Percentiles rank a stretch among this genome's conserved stretches.
Conservation (phyloP, 2,329 filamentous ascomycete species). For the Hypoxylon sp. region DNA sequence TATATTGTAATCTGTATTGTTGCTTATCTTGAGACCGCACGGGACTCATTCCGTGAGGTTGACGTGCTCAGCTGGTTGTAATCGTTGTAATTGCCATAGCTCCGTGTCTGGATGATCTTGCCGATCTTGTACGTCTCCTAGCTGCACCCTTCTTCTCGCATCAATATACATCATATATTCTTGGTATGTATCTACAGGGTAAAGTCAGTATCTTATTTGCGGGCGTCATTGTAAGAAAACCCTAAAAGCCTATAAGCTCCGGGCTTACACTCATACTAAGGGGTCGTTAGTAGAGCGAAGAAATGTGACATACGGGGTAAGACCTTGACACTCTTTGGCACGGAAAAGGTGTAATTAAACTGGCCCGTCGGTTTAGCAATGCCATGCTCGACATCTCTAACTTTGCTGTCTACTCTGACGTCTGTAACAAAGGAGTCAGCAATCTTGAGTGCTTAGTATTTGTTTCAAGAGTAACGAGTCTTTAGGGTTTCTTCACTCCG, state of each 20-base stretch:
- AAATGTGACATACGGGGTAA: slow-evolving; percentile 48
- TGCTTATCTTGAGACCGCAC: background rate
- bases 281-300: background rate
- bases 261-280: background rate
- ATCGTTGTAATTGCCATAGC: slow-evolving; percentile 23
- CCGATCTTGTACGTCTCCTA: slow-evolving; percentile 49
- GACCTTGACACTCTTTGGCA: slow-evolving; percentile 54
- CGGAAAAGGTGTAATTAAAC: slow-evolving; percentile 75
- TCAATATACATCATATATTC: slow-evolving; percentile 60
- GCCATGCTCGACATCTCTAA: slow-evolving; percentile 73
- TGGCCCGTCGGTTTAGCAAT: slow-evolving; percentile 75
- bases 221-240: background rate
- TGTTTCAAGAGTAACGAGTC: background rate
- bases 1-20: background rate
- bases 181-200: slow-evolving; percentile 51
- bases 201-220: slow-evolving; percentile 4
- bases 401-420: slow-evolving; percentile 77
- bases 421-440: slow-evolving; percentile 50
- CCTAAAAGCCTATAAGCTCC: background rate
- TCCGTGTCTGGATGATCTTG: slow-evolving; percentile 37
- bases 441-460: background rate
- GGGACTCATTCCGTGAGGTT: slow-evolving; percentile 43
- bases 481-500: background rate
- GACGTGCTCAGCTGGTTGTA: slow-evolving; percentile 26
- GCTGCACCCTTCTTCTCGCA: slow-evolving; percentile 54